phyloP scores from a whole-genome alignment of 345 rosid genomes.

The Ceriops tagal region DNA sequence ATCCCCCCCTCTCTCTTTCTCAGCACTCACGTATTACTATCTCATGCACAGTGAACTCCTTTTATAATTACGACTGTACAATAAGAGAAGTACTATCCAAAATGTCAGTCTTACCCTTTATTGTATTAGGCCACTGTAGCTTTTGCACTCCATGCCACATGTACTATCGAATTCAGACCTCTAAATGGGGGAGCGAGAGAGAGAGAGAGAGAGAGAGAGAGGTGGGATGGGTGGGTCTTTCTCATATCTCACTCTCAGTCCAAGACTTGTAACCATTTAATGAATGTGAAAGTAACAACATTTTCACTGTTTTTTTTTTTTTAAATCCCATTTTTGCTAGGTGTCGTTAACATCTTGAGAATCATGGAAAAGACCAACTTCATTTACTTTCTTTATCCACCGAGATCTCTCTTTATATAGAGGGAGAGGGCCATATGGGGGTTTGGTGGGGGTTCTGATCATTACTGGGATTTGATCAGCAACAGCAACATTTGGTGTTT shows the following conservation, averaged over 20 bases:
- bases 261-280: background rate
- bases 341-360: constrained; percentile 25
- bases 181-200: background rate
- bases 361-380: constrained; percentile 16
- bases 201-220: background rate
- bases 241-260: constrained; percentile 16
- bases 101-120: constrained; percentile 7
- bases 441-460: background rate
- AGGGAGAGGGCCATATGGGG: background rate
- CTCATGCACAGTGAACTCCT: constrained; percentile 28
- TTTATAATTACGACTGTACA: background rate
- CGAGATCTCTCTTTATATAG: constrained; percentile 21
- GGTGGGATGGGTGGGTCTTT: background rate
- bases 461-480: constrained; percentile 12
- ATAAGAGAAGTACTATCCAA: background rate
- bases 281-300: too few relatives aligned
- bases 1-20: background rate
- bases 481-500: background rate
- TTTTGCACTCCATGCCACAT: constrained; percentile 1
- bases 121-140: background rate
- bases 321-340: background rate
- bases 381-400: constrained; percentile 22
- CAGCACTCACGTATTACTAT: constrained; percentile 7
- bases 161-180: constrained; percentile 12
- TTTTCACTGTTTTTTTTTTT: background rate